Evolutionary conservation across 2,329 filamentous ascomycete species (phyloP), one percentile per base, ranked within the genome.

Genomic region (Cladosporium oxysporum): DNA sequence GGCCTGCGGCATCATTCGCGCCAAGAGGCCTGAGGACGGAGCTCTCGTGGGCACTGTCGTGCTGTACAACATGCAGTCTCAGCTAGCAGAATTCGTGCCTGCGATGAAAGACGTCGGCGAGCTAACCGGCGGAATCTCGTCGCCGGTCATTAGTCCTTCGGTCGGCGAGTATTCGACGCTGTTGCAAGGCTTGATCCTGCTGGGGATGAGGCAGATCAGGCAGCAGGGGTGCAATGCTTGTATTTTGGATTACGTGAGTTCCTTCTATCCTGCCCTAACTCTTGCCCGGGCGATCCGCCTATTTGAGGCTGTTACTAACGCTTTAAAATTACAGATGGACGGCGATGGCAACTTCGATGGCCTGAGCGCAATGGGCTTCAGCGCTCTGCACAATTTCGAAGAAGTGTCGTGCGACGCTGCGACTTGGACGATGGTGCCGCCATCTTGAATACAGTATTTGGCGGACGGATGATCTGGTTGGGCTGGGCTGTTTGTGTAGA

Each of bases 201-300:
- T 96, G 80, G 91, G 91, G 0, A 88, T 95, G 72, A 86, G 91
- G 66, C 92, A 95, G 79, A 91, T 92, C 76, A 94, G 93, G 77
- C 86, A 86, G 71, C 87, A 93, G 75, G 91, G 90, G 68, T 88
- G 90, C 61, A 85, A 86, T 69, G 88, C 88, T 66, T 91, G 90
- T 62, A 82, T 96, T 57, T 78, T 96, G 66, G 92, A 92, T 76
- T 93, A 91, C 86, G 92, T 95, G 80, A 82, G 89, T 83, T 58
- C 44, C 49, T 29, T 65, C 50, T 26, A 37, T 59, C n/a, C 33
- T 33, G 21, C 28, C 52, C 52, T 55, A 55, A 29, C 28, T 53
- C 21, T n/a, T 55, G 52, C 52, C 52, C 52, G 33, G n/a, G 18
- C 26, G 29, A 55, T 55, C 41, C 28, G 18, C 33, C 55, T 21